Conservation (phyloP, 306 rosid species). For the Nissolia schottii region DNA sequence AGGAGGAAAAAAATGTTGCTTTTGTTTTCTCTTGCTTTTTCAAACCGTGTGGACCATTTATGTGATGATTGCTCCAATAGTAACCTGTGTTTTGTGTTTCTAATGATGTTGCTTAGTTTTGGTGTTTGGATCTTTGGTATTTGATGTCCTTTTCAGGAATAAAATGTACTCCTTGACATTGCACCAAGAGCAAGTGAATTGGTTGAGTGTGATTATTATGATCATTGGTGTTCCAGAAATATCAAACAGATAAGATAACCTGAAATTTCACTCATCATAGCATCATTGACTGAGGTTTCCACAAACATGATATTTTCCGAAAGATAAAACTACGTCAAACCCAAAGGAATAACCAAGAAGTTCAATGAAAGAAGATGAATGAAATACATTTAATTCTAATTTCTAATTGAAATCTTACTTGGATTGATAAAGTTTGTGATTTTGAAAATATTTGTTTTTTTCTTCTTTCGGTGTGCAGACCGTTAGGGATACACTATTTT, state of each 20-base stretch:
- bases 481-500: too few species aligned
- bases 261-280: not conserved
- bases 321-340: too few species aligned
- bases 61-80: not conserved
- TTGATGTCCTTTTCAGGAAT: not conserved
- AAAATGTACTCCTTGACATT: not conserved
- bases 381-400: not conserved
- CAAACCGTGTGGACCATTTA: not conserved
- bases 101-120: not conserved
- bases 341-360: too few species aligned
- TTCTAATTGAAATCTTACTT: too few species aligned
- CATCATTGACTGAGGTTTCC: not conserved
- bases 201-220: not conserved
- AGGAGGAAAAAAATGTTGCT: not conserved
- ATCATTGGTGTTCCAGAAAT: not conserved
- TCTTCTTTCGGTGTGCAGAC: too few species aligned
- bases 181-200: not conserved
- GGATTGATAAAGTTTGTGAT: too few species aligned
- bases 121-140: not conserved
- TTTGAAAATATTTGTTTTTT: too few species aligned
- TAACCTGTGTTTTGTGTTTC: not conserved
- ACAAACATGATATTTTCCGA: too few species aligned
- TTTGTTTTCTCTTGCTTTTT: not conserved
- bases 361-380: not conserved
- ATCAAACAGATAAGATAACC: not conserved